phyloP scores from a whole-genome alignment of 2,329 filamentous ascomycete genomes.

The Lasiodiplodia gonubiensis region DNA sequence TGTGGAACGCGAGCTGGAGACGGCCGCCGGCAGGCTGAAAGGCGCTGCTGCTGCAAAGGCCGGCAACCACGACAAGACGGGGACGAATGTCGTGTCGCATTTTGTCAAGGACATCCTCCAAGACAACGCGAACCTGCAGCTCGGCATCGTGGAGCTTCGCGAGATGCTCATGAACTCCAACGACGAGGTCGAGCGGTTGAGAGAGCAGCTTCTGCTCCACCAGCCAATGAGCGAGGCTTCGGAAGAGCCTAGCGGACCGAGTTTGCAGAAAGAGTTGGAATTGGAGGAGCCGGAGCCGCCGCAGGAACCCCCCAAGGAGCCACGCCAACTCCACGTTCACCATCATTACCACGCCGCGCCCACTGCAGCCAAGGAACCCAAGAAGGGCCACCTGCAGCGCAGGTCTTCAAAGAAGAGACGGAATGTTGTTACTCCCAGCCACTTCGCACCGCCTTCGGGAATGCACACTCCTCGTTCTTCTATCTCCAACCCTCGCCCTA shows the following conservation, averaged over 20 bases:
- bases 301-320: conserved; percentile 36
- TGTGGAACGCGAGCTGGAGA: conserved; percentile 81
- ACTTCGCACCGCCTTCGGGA: conserved; percentile 51
- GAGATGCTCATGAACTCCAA: conserved; percentile 92
- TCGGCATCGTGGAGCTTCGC: conserved; percentile 87
- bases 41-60: conserved; percentile 76
- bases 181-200: conserved; percentile 85
- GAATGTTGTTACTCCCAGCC: conserved; percentile 64
- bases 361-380: conserved; percentile 47
- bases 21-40: conserved; percentile 79
- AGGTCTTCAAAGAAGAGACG: conserved; percentile 76
- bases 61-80: conserved; percentile 63
- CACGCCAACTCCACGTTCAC: conserved; percentile 74
- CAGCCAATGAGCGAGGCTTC: conserved; percentile 65
- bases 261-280: conserved; percentile 74
- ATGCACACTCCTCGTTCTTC: conserved; percentile 46
- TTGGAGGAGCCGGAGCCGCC: conserved; percentile 32
- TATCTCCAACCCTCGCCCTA: conserved; percentile 43
- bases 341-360: conserved; percentile 78
- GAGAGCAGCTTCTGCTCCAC: conserved; percentile 80
- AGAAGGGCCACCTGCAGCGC: conserved; percentile 51
- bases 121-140: conserved; percentile 92
- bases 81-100: conserved; percentile 81
- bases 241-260: conserved; percentile 50
- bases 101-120: conserved; percentile 95